Evolutionary conservation across 306 rosid species (phyloP).

Genomic region (Geum urbanum): DNA sequence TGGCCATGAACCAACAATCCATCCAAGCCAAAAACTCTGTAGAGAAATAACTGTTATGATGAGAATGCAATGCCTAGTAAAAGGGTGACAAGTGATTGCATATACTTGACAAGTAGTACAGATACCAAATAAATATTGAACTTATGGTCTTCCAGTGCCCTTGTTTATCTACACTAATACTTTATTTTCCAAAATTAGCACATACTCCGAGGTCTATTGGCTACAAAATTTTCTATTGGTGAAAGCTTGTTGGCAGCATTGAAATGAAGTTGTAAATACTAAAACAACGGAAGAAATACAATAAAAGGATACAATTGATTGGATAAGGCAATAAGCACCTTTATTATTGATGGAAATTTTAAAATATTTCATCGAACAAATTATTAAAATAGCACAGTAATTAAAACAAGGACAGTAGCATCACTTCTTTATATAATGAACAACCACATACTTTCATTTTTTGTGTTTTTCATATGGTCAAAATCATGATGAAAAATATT

Average conservation of each 20-base stretch:
- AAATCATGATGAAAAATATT: neutral
- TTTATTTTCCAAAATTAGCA: neutral
- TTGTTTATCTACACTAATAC: neutral
- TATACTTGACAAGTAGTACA: neutral
- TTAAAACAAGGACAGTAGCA: neutral
- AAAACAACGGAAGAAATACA: neutral
- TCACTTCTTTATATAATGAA: neutral
- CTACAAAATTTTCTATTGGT: neutral
- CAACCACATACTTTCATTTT: neutral
- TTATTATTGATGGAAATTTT: neutral
- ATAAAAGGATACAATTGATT: neutral
- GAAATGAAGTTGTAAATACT: neutral
- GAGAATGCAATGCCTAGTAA: conserved; percentile 20
- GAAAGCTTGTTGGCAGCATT: neutral
- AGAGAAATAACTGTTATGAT: conserved; percentile 26
- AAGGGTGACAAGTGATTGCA: neutral
- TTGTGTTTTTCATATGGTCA: neutral
- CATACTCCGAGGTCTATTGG: neutral
- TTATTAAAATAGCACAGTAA: neutral
- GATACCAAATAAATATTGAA: neutral
- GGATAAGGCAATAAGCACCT: neutral
- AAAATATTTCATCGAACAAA: neutral
- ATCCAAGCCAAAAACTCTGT: conserved; percentile 91
- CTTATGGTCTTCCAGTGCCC: neutral
- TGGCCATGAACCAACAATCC: conserved; percentile 96